Evolutionary conservation across 805 yeast genomes (phyloP).

Genomic region (Tetrapisispora taiwanensis): DNA sequence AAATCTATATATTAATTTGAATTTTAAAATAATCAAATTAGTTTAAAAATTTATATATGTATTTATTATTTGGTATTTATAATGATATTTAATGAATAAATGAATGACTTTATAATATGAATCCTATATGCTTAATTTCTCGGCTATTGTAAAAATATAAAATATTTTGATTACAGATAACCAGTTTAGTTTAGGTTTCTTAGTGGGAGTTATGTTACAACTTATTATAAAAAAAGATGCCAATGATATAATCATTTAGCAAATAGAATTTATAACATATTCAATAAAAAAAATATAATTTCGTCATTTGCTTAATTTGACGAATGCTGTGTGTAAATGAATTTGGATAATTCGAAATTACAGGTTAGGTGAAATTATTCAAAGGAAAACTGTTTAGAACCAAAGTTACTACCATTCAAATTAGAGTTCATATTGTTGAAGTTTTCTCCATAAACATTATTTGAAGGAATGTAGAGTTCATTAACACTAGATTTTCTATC

Average conservation of each 20-base stretch:
- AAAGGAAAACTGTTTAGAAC: not conserved
- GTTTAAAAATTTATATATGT: not conserved
- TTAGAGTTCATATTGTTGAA: not conserved
- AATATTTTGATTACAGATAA: no score
- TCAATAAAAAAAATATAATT: not conserved
- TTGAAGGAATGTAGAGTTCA: not conserved
- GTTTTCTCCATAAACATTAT: not conserved
- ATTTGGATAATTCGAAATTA: no score
- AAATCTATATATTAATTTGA: no score
- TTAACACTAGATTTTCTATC: not conserved
- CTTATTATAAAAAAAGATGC: conserved; percentile 1
- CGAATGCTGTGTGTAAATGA: not conserved
- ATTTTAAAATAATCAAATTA: no score
- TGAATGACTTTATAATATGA: not conserved
- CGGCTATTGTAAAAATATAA: no score
- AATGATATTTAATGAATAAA: conserved; percentile 4
- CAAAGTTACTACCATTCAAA: not conserved
- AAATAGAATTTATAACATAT: not conserved
- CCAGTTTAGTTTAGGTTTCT: no score
- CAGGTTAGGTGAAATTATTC: not conserved
- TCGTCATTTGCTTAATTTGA: not conserved
- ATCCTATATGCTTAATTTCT: not conserved
- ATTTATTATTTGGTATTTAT: conserved; percentile 3
- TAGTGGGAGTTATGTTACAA: not conserved
- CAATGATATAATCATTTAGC: not conserved